phyloP scores from a whole-genome alignment of 441 rosid species.

The Viola pubescens region DNA sequence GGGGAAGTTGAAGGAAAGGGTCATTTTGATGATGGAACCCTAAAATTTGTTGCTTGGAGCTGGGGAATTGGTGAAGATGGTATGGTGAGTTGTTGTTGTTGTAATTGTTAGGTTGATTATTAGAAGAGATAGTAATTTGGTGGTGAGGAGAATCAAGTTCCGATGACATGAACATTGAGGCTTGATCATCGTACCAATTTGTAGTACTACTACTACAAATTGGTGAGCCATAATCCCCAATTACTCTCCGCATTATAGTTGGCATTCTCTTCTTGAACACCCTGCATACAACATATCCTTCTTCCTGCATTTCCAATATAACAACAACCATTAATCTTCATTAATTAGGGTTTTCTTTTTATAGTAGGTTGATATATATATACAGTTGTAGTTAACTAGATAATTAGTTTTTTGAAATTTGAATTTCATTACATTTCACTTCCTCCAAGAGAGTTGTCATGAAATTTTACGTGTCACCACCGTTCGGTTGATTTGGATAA shows the following conservation, averaged over 20 bases:
- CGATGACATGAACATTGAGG: conserved; percentile 48
- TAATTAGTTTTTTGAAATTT: too few species aligned
- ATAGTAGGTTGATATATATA: too few species aligned
- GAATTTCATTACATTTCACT: too few species aligned
- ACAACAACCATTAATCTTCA: too few species aligned
- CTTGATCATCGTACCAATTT: conserved; percentile 81
- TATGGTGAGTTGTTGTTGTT: conserved; percentile 24
- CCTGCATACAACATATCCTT: conserved; percentile 99
- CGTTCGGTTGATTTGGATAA: too few species aligned
- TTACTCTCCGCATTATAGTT: conserved; percentile 36
- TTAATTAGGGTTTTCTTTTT: too few species aligned
- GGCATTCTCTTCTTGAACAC: conserved; percentile 91
- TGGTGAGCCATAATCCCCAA: conserved; percentile 81
- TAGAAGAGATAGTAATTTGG: too few species aligned
- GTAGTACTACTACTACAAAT: conserved; percentile 14
- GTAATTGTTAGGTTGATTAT: too few species aligned
- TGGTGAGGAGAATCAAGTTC: conserved; percentile 54
- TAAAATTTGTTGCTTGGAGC: conserved; percentile 76
- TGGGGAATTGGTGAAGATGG: conserved; percentile 41
- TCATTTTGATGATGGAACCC: conserved; percentile 28
- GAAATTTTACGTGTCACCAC: too few species aligned
- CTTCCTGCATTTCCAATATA: conserved; percentile 47
- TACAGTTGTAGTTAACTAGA: too few species aligned
- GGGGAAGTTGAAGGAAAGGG: conserved; percentile 77
- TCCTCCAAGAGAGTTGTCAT: too few species aligned